Base-by-base conservation (phyloP, 495 filamentous ascomycete species). In the Podospora didyma region DNA sequence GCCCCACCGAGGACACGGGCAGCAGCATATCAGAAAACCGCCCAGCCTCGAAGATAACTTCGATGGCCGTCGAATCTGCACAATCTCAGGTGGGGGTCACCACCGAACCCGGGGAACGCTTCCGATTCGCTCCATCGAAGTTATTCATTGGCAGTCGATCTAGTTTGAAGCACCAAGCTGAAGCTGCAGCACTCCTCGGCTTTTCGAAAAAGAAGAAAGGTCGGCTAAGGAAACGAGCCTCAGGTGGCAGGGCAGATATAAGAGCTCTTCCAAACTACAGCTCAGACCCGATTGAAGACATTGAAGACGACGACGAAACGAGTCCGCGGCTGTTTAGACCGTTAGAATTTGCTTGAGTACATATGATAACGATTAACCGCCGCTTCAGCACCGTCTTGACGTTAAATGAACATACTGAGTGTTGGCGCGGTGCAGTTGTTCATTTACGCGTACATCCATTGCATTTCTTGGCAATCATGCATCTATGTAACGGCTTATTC, bases 241-340 rank as follows among this genome's bases (percentile, higher is more conserved):
- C 17, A 16, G 72, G 74, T 54, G 73, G 72, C 17, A 71, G 73
- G 26, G 65, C 72, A 0, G 60, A 75, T 63, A 78, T 77, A 46
- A 62, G 73, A 42, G 61, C 61, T 7, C 60, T 77, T 10, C 75
- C 75, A 0, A 69, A 73, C 58, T 77, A 76, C 58, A 66, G 64
- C 22, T 68, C 64, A 20, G 75, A 78, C 58, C 74, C 74, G 7
- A 77, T 77, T 31, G 74, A 78, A 57, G 75, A 77, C 3, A 65
- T 75, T 52, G 68, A 71, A 50, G 69, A 73, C 0, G 53, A 67
- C 17, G 50, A 55, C 17, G 37, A 53, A 26, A 7, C 19, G 0
- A 31, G 34, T 10, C 39, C 53, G 19, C 58, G 60, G 5, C 22
- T 59, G 7, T 69, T 69, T 51, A 57, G 52, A 23, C 41, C 58